Evolutionary conservation across 257 asterid genomes (phyloP).

Genomic region (Cordia subcordata): DNA sequence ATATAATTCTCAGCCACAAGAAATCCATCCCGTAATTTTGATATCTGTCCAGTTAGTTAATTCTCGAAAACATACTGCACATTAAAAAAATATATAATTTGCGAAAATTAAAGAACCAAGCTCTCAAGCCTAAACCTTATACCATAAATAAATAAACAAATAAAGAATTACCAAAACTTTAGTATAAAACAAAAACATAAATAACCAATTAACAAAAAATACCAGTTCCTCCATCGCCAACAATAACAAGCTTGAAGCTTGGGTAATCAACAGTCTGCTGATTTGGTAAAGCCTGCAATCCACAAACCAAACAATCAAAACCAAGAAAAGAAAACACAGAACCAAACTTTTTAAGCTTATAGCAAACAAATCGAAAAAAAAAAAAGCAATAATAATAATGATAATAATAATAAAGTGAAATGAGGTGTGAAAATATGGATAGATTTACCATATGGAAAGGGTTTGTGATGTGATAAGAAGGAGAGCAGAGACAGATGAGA

Average conservation of each 20-base stretch:
- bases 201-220: neutral
- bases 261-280: constrained; percentile 74
- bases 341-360: neutral
- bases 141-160: no score
- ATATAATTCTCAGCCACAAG: no score
- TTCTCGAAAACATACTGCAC: no score
- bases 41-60: no score
- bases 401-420: neutral
- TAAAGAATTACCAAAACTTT: no score
- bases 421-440: no score
- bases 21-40: no score
- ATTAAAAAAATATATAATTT: no score
- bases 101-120: no score
- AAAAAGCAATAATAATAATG: neutral
- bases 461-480: neutral
- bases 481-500: neutral
- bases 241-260: constrained; percentile 74
- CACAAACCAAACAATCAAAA: neutral
- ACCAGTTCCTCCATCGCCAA: constrained; percentile 85
- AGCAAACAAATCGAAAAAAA: neutral
- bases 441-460: constrained; percentile 3
- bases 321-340: neutral
- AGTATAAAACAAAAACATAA: no score
- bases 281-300: constrained; percentile 50
- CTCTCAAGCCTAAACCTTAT: no score